Conservation (phyloP, 116 monocot species). For the Cymodocea nodosa region DNA sequence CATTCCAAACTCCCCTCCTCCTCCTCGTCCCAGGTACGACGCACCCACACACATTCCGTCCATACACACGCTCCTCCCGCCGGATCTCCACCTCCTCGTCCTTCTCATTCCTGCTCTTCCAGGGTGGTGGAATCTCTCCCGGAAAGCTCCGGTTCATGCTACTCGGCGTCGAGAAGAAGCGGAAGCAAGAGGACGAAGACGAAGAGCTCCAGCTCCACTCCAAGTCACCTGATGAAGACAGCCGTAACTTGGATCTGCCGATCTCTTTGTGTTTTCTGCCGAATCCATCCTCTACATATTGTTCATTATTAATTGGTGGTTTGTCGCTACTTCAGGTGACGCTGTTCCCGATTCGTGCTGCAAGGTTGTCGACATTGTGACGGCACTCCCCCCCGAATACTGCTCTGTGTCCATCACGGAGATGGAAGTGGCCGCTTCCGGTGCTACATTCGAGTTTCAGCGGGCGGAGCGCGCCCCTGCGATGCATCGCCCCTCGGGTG, state of each 20-base stretch:
- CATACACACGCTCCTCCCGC: neutral
- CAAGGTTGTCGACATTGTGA: slow-evolving; percentile 8
- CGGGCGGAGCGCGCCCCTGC: slow-evolving; percentile 26
- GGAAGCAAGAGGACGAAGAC: slow-evolving; percentile 15
- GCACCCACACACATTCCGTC: neutral
- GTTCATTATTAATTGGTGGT: neutral
- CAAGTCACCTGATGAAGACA: too few species aligned
- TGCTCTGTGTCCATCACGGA: neutral
- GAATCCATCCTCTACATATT: neutral
- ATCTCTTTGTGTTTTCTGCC: neutral
- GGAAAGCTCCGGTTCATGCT: slow-evolving; percentile 47
- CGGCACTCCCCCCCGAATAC: neutral
- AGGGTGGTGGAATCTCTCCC: slow-evolving; percentile 39
- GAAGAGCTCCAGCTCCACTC: too few species aligned
- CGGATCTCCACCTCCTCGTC: neutral
- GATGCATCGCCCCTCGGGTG: slow-evolving; percentile 3
- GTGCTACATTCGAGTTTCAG: slow-evolving; percentile 53
- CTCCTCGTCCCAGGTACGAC: slow-evolving; percentile 9
- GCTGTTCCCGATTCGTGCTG: slow-evolving; percentile 1
- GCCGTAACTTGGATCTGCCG: slow-evolving; percentile 2
- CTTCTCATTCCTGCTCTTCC: neutral
- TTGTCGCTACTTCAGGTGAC: neutral
- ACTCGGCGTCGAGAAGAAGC: slow-evolving; percentile 35
- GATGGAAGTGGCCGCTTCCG: slow-evolving; percentile 1
- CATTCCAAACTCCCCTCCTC: slow-evolving; percentile 6